Conservation (phyloP, 208 protist species). For the Herpetomonas tarakana region DNA sequence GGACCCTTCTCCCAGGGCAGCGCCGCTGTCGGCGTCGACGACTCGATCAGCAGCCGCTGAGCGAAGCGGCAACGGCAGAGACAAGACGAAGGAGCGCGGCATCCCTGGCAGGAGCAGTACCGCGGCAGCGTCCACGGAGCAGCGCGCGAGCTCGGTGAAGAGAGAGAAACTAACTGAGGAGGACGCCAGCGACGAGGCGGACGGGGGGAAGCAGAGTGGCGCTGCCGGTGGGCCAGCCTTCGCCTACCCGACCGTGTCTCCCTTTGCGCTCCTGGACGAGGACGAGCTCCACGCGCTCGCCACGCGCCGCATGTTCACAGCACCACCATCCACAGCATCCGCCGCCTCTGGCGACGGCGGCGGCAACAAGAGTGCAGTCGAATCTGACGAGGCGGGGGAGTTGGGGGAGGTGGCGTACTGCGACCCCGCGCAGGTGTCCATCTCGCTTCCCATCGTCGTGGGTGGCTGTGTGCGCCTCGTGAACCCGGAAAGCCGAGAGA, state of each 20-base stretch:
- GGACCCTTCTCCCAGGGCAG: too few relatives aligned
- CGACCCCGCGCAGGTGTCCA: conserved; percentile 1
- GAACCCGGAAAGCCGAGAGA: conserved; percentile 59
- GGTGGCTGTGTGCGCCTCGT: conserved; percentile 66
- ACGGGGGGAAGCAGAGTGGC: not conserved
- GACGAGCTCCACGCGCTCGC: not conserved
- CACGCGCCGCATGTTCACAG: not conserved
- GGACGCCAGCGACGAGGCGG: conserved; percentile 3
- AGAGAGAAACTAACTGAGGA: not conserved
- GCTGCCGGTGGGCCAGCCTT: not conserved
- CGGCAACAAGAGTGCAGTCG: too few relatives aligned
- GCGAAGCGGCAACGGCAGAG: too few relatives aligned
- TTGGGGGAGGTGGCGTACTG: not conserved
- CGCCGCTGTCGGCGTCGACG: not conserved
- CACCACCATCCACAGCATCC: too few relatives aligned
- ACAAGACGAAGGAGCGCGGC: too few relatives aligned
- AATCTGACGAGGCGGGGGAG: too few relatives aligned
- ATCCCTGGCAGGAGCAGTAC: too few relatives aligned
- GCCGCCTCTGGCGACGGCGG: too few relatives aligned
- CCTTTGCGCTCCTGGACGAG: not conserved
- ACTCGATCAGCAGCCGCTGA: too few relatives aligned
- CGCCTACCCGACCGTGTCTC: not conserved
- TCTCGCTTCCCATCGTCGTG: conserved; percentile 67
- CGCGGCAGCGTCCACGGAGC: too few relatives aligned
- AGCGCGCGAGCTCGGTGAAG: not conserved